Evolutionary conservation across 2,329 filamentous ascomycete genomes (phyloP), one percentile per base, ranked within the genome.

Genomic region (Coniochaeta sp.): DNA sequence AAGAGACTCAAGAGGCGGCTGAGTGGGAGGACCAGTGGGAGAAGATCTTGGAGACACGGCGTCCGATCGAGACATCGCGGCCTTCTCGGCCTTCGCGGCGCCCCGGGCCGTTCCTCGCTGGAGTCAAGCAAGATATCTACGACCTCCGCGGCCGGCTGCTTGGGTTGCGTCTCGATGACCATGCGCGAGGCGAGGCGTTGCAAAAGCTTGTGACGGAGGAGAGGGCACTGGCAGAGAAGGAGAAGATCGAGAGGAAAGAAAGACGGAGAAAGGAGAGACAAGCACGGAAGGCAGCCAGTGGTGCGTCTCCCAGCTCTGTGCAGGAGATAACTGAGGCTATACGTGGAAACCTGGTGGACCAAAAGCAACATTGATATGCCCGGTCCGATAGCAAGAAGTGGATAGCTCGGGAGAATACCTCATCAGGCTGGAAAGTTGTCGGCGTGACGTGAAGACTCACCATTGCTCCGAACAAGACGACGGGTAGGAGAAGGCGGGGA

Each of bases 21-120:
- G 31, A 58, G 36, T 63, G 71, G 5, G 80, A 83, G 62, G 83
- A 86, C 64, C 56, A 62, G 19, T 86, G 83, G 81, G 81, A 83
- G 33, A 28, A 36, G 6, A 55, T 43, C 22, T 57, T 31, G 26
- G 22, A 58, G 26, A 56, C 6, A 59, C 31, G 24, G n/a, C 22
- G 28, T 16, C 6, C 28, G n/a, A 38, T 62, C 63, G 0, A 40
- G 58, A 5, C 57, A 60, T 11, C 33, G 58, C 4, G 52, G 9
- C 6, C 40, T 17, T 52, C 58, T 14, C 62, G 66, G n/a, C 59
- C 40, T 17, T 52, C 58, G 16, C 62, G 66, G n/a, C 59, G 60
- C 7, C 58, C 44, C n/a, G 61, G 62, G 9, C 69, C 72, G 9
- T 56, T 36, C 31, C 22, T 58, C 33, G 24, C 3, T 58, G 40